phyloP scores from a whole-genome alignment of 805 yeast genomes.

The Yamadazyma sp. region DNA sequence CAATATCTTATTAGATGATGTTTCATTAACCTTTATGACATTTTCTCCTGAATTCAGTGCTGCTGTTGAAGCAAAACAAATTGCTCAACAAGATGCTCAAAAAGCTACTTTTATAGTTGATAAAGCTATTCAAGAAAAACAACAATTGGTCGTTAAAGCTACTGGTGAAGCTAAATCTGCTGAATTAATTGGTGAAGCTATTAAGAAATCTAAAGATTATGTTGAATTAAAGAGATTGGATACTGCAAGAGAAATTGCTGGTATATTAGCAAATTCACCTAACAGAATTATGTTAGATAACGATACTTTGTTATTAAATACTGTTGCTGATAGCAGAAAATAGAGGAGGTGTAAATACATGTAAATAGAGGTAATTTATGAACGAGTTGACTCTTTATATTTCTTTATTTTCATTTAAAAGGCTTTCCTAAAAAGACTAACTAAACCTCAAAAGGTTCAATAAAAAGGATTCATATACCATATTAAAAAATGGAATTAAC shows the following conservation, averaged over 20 bases:
- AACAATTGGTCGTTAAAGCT: slow-evolving; percentile 93
- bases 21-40: slow-evolving; percentile 93
- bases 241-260: slow-evolving; percentile 95
- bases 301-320: slow-evolving; percentile 87
- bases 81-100: slow-evolving; percentile 99
- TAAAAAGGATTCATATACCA: too few species aligned
- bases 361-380: background rate
- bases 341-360: slow-evolving; percentile 16
- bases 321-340: slow-evolving; percentile 74
- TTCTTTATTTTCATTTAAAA: background rate
- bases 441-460: too few species aligned
- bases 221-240: slow-evolving; percentile 96
- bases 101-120: slow-evolving; percentile 97
- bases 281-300: slow-evolving; percentile 89
- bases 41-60: slow-evolving; percentile 96
- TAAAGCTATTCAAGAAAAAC: slow-evolving; percentile 96
- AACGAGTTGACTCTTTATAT: background rate
- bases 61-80: slow-evolving; percentile 98
- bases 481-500: slow-evolving; percentile 65
- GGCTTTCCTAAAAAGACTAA: too few species aligned
- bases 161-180: slow-evolving; percentile 99
- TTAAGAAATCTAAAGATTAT: slow-evolving; percentile 92
- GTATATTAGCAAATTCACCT: slow-evolving; percentile 79
- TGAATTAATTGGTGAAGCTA: slow-evolving; percentile 97
- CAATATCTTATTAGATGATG: slow-evolving; percentile 88